Base-by-base conservation (phyloP, 73 alveolate species). In the Tetrahymena elliotti region DNA sequence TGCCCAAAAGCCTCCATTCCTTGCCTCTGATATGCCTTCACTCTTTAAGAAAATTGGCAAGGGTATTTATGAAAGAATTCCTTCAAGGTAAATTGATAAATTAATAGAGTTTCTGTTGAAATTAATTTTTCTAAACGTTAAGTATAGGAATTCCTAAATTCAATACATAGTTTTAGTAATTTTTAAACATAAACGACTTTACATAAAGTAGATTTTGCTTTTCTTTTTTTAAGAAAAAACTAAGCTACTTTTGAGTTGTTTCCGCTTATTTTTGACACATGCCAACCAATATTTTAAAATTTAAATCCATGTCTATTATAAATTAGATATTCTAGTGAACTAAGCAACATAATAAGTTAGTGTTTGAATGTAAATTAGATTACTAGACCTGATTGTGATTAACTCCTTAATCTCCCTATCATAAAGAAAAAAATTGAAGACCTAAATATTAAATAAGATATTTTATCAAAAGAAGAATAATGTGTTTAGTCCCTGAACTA, bases 1-100 rank as follows among this genome's bases (percentile, higher is more conserved):
- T 88, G 93, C 83, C 36, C 33, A 84, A 34, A 94, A 94, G 38
- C 96, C 96, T 15, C 96, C 96, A 20, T 94, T 94, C 83, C 52
- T 88, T 35, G 96, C 96, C 13, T 68, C 88, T 6, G 88, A 68
- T 68, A 68, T 68, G 88, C 88, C 88, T 68, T 68, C 88, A 0
- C 88, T 68, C 20, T 68, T 68, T 31, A 68, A 68, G 36, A 68
- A 68, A 31, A 68, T 68, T 68, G 88, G 88, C 1, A 68, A 68
- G 22, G 88, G 88, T 2, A 68, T 68, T 10, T 68, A 68, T 24
- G 88, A 68, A 68, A 68, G 88, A 68, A 68, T 68, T 68, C 88
- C 88, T 27, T 68, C 38, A 68, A 68, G 88, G 88, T 68, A 68
- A 68, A 6, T 68, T 27, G 18, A 18, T 47, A 13, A 47, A 47